phyloP scores from a whole-genome alignment of 2,329 filamentous ascomycete species.

The Calonectria crousiana region DNA sequence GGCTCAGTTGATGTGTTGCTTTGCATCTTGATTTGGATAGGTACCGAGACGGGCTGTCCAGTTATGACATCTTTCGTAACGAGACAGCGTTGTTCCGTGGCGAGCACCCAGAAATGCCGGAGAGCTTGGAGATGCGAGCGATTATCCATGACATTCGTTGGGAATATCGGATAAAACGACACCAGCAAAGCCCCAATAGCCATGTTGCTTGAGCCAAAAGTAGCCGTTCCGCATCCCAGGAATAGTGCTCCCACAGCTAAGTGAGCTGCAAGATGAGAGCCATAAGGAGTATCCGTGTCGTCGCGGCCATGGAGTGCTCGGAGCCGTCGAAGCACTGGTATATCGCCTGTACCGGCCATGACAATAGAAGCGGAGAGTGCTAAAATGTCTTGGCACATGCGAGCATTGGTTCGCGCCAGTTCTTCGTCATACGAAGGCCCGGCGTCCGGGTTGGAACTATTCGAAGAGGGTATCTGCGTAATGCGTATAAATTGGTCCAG shows the following conservation, averaged over 20 bases:
- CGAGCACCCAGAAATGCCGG: conserved; percentile 96
- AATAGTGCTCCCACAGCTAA: conserved; percentile 93
- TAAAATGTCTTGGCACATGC: conserved; percentile 91
- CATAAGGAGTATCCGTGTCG: conserved; percentile 87
- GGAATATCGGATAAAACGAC: conserved; percentile 95
- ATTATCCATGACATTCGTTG: conserved; percentile 90
- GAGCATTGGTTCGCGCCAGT: conserved; percentile 83
- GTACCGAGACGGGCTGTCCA: conserved; percentile 80
- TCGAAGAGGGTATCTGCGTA: conserved; percentile 65
- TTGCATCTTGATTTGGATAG: conserved; percentile 74
- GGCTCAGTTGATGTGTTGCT: conserved; percentile 52
- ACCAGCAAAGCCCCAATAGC: conserved; percentile 89
- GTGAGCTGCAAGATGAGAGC: conserved; percentile 92
- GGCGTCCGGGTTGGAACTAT: conserved; percentile 44
- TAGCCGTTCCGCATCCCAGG: conserved; percentile 91
- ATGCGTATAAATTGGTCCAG: conserved; percentile 89
- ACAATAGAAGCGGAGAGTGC: conserved; percentile 86
- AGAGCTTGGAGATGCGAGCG: conserved; percentile 95
- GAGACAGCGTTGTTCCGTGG: conserved; percentile 89
- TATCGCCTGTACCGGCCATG: conserved; percentile 95
- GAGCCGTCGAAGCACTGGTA: conserved; percentile 85
- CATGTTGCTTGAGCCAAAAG: conserved; percentile 88
- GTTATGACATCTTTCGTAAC: conserved; percentile 90
- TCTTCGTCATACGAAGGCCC: conserved; percentile 80
- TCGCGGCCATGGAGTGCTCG: conserved; percentile 89